A percentile compares a stretch with the other conserved stretches of the same genome.
These are phyloP conservation scores for Iris macrosiphon DNA, from an alignment of 106 monocot species.

Conservation along the genomic window DNA sequence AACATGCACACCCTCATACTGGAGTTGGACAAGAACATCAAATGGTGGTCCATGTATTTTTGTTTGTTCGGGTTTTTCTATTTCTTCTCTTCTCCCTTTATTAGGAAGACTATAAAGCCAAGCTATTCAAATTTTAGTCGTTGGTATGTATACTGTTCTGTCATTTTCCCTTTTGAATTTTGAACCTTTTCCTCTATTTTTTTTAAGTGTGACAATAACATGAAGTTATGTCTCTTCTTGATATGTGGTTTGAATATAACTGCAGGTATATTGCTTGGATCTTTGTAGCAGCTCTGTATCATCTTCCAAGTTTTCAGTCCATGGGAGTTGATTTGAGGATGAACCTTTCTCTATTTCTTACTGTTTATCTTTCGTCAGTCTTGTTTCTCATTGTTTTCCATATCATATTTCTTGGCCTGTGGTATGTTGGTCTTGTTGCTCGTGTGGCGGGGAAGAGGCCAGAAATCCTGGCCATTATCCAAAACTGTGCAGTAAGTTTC, in stretches of 20 bases:
- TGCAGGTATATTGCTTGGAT: slow-evolving; percentile 97
- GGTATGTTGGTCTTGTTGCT: slow-evolving; percentile 94
- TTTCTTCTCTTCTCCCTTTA: slow-evolving; percentile 97
- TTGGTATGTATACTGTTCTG: slow-evolving; percentile 65
- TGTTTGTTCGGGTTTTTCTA: slow-evolving; percentile 95
- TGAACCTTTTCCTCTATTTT: neutral
- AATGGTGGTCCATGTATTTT: slow-evolving; percentile 98
- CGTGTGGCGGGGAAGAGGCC: slow-evolving; percentile 87
- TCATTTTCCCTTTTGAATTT: too few relatives aligned
- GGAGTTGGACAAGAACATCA: slow-evolving; percentile 89
- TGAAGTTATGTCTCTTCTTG: neutral
- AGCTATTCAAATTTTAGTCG: slow-evolving; percentile 98
- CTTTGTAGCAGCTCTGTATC: slow-evolving; percentile 86
- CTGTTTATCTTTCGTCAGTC: slow-evolving; percentile 78
- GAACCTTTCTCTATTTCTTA: slow-evolving; percentile 88
- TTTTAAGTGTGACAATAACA: neutral
- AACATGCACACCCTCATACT: slow-evolving; percentile 87
- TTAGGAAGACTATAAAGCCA: slow-evolving; percentile 96
- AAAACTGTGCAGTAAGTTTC: slow-evolving; percentile 78
- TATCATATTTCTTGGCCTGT: slow-evolving; percentile 89
- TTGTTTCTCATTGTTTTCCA: slow-evolving; percentile 81
- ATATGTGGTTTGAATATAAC: slow-evolving; percentile 3
- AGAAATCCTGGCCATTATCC: slow-evolving; percentile 77
- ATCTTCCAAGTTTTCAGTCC: slow-evolving; percentile 98
- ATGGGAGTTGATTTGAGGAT: slow-evolving; percentile 98